phyloP scores from a whole-genome alignment of 305 asterid species.

The Rubia peregrina region DNA sequence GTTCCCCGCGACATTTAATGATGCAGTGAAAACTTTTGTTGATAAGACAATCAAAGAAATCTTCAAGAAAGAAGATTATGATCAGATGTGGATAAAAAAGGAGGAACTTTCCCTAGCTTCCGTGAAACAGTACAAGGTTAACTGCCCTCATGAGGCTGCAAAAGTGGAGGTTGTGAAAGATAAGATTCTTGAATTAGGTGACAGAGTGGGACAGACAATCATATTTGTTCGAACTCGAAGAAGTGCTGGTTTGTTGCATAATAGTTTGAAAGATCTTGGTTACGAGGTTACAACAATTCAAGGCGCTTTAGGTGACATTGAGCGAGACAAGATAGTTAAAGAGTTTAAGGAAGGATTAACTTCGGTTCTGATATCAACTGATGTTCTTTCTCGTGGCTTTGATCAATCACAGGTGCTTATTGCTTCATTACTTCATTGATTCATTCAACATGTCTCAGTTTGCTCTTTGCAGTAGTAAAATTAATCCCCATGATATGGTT shows the following conservation, averaged over 20 bases:
- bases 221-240: constrained; percentile 54
- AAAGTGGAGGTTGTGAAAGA: constrained; percentile 69
- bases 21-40: constrained; percentile 57
- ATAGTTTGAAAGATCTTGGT: constrained; percentile 46
- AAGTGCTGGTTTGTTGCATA: constrained; percentile 50
- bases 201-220: constrained; percentile 80
- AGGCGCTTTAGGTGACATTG: constrained; percentile 66
- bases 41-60: constrained; percentile 55
- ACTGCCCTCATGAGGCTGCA: constrained; percentile 76
- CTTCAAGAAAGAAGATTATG: constrained; percentile 58
- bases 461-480: not conserved
- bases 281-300: constrained; percentile 87
- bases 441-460: not conserved
- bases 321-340: constrained; percentile 62
- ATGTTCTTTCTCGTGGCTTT: constrained; percentile 87
- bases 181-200: constrained; percentile 71
- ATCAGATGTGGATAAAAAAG: constrained; percentile 76
- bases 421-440: not conserved
- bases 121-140: constrained; percentile 82
- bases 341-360: constrained; percentile 89
- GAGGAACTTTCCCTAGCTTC: constrained; percentile 78
- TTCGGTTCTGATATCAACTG: constrained; percentile 84
- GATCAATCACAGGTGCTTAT: constrained; percentile 71
- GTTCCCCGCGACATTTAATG: constrained; percentile 86
- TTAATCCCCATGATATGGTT: not conserved